A percentile compares a stretch with the other conserved stretches of the same genome.
Evolutionary conservation across 2,329 filamentous ascomycete genomes (phyloP).

Genomic region (Hypoxylon sp.): DNA sequence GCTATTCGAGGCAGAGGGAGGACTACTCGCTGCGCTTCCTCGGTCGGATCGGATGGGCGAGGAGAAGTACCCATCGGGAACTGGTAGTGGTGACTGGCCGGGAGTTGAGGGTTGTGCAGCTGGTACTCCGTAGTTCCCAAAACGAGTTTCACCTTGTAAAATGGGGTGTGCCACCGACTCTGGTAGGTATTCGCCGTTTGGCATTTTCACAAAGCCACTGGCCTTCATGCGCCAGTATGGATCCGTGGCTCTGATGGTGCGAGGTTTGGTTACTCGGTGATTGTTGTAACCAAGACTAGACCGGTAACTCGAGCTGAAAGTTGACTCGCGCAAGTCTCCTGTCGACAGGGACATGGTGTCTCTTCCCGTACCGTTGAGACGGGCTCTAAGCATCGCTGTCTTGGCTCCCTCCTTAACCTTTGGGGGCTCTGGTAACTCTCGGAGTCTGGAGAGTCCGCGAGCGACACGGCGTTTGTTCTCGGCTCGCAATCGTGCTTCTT

Average conservation of each 20-base stretch:
- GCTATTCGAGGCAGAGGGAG: constrained; percentile 33
- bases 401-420: constrained; percentile 44
- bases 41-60: constrained; percentile 14
- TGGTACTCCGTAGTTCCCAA: constrained; percentile 50
- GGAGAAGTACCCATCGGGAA: constrained; percentile 8
- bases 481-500: constrained; percentile 38
- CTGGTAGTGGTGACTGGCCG: constrained; percentile 30
- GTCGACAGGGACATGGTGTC: constrained; percentile 46
- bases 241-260: constrained; percentile 42
- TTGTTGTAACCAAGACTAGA: constrained; percentile 47
- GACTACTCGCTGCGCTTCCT: constrained; percentile 29
- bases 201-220: constrained; percentile 57
- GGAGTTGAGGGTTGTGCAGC: constrained; percentile 33
- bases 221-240: constrained; percentile 51
- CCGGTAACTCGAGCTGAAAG: constrained; percentile 47
- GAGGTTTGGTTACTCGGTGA: constrained; percentile 45
- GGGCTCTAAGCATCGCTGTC: constrained; percentile 44
- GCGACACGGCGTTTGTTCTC: constrained; percentile 44
- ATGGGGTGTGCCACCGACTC: constrained; percentile 60
- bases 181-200: constrained; percentile 62
- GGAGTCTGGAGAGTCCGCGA: constrained; percentile 42
- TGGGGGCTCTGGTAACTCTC: constrained; percentile 39
- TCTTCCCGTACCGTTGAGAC: constrained; percentile 36
- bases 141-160: constrained; percentile 51
- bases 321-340: constrained; percentile 45